Evolutionary conservation across 257 asterid genomes (phyloP).

Genomic region (Nicotiana tabacum): DNA sequence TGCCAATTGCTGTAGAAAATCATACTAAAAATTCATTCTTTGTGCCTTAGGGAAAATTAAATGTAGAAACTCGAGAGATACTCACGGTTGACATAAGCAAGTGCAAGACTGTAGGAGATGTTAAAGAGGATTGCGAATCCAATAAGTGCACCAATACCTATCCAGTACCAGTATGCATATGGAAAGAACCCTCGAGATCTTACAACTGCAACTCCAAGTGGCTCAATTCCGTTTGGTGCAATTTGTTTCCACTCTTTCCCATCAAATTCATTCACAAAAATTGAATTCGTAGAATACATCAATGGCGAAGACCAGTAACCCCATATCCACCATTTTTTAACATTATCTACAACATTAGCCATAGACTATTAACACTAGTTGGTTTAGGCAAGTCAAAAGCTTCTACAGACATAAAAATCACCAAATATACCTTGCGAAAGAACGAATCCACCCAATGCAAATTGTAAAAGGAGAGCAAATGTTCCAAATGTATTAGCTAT

Average conservation of each 20-base stretch:
- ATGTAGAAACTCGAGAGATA: conserved; percentile 1
- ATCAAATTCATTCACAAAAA: conserved; percentile 52
- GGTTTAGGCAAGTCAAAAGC: not conserved
- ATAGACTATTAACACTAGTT: not conserved
- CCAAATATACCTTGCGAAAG: conserved; percentile 42
- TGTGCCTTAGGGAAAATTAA: not conserved
- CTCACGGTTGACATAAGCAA: conserved; percentile 41
- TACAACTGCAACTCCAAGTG: conserved; percentile 32
- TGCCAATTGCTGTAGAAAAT: conserved; percentile 41
- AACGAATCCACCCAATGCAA: conserved; percentile 60
- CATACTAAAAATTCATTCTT: not conserved
- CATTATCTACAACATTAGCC: conserved; percentile 35
- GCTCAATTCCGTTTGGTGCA: conserved; percentile 24
- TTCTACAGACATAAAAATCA: not conserved
- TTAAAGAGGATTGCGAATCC: conserved; percentile 42
- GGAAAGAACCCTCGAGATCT: conserved; percentile 45
- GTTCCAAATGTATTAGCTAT: conserved; percentile 60
- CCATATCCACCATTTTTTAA: conserved; percentile 69
- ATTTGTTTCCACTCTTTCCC: conserved; percentile 47
- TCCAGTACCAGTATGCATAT: conserved; percentile 58
- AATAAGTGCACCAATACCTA: conserved; percentile 38
- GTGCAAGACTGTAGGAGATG: conserved; percentile 23
- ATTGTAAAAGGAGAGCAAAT: conserved; percentile 43
- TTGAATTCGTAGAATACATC: conserved; percentile 65
- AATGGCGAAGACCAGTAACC: conserved; percentile 62